Conservation (phyloP, 495 filamentous ascomycete genomes). For the Cladorrhinum samala region DNA sequence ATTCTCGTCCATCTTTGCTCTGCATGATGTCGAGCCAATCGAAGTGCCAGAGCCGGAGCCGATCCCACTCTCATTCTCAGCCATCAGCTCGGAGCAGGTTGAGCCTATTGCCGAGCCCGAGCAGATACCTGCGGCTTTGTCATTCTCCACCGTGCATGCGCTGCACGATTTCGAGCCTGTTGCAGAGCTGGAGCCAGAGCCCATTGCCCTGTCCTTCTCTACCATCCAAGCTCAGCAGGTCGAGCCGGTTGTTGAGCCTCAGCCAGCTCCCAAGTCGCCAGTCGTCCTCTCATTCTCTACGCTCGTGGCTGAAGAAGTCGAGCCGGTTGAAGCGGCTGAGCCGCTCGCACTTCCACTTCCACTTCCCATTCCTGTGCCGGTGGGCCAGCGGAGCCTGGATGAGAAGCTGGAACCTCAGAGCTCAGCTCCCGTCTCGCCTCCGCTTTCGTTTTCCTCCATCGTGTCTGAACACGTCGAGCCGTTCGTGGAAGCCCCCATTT, state of each 20-base stretch:
- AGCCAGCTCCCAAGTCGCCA: conserved; percentile 11
- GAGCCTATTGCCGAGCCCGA: conserved; percentile 24
- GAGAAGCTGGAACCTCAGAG: not conserved
- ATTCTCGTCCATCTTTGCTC: conserved; percentile 1
- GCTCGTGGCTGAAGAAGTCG: conserved; percentile 13
- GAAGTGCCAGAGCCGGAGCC: conserved; percentile 16
- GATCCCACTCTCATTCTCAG: conserved; percentile 10
- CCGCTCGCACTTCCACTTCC: conserved; percentile 3
- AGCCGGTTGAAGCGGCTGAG: conserved; percentile 13
- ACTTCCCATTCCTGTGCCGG: conserved; percentile 7
- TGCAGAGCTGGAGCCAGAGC: not conserved
- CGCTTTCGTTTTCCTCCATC: conserved; percentile 19
- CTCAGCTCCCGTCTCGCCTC: conserved; percentile 1
- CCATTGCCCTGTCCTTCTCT: not conserved
- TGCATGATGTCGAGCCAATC: conserved; percentile 24
- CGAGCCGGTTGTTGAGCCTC: conserved; percentile 15
- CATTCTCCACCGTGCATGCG: conserved; percentile 18
- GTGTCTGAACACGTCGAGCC: conserved; percentile 21
- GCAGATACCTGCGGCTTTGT: conserved; percentile 13
- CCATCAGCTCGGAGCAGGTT: conserved; percentile 14
- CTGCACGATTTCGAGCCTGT: conserved; percentile 7
- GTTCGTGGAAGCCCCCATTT: not conserved
- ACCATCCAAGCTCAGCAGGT: conserved; percentile 1
- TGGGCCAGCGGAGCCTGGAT: not conserved
- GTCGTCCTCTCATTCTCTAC: conserved; percentile 8